Evolutionary conservation across 2,329 filamentous ascomycete species (phyloP).

Genomic region (Curvularia sp.): DNA sequence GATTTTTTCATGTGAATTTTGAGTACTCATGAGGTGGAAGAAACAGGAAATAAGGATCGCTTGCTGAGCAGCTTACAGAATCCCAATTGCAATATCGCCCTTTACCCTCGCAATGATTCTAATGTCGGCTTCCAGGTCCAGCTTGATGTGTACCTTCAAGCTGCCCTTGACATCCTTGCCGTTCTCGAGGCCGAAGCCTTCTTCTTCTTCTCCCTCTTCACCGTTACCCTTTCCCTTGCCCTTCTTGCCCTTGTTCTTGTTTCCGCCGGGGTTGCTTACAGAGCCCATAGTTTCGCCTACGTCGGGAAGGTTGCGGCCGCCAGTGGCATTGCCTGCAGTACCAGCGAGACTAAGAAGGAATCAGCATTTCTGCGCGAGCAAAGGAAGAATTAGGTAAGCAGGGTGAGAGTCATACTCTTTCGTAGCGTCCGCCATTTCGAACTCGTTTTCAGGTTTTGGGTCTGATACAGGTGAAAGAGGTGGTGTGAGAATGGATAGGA

Average conservation of each 20-base stretch:
- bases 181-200: conserved; percentile 32
- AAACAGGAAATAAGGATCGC: background rate
- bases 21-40: background rate
- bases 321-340: conserved; percentile 17
- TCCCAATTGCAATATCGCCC: conserved; percentile 34
- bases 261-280: conserved; percentile 6
- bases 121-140: conserved; percentile 35
- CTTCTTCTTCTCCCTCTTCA: conserved; percentile 14
- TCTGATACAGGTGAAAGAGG: conserved; percentile 7
- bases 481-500: conserved; percentile 3
- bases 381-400: background rate
- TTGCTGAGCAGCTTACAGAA: conserved; percentile 19
- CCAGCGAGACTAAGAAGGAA: conserved; percentile 3
- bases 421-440: conserved; percentile 17
- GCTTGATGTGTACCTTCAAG: conserved; percentile 34
- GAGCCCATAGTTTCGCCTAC: conserved; percentile 20
- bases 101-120: conserved; percentile 31
- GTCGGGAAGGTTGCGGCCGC: conserved; percentile 17
- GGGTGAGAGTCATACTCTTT: conserved; percentile 13
- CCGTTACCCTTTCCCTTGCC: conserved; percentile 8
- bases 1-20: background rate
- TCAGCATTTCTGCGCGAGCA: conserved; percentile 3
- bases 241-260: conserved; percentile 1
- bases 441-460: conserved; percentile 2
- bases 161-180: conserved; percentile 34